phyloP scores from a whole-genome alignment of 2,329 filamentous ascomycete genomes.

The Pseudogymnoascus sp. region DNA sequence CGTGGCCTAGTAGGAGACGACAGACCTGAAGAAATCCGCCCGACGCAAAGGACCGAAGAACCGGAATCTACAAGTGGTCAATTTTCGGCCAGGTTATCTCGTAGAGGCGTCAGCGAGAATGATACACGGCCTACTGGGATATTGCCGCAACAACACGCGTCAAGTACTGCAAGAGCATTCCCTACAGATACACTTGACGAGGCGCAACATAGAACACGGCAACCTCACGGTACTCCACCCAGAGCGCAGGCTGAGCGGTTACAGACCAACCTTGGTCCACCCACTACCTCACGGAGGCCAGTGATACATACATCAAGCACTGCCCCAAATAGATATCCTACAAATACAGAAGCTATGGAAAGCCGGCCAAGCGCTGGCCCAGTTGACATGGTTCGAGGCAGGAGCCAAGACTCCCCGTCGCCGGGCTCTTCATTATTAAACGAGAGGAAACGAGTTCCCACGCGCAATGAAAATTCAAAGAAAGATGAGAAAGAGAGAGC shows the following conservation, averaged over 20 bases:
- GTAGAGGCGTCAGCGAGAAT: slow-evolving; percentile 14
- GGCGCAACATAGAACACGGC: slow-evolving; percentile 14
- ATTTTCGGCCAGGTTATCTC: slow-evolving; percentile 19
- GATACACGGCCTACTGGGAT: slow-evolving; percentile 13
- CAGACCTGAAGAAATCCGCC: slow-evolving; percentile 30
- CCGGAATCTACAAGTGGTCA: slow-evolving; percentile 19
- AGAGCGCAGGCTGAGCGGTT: slow-evolving; percentile 10
- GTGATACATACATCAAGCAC: slow-evolving; percentile 38
- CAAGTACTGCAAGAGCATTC: not conserved
- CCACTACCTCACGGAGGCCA: slow-evolving; percentile 16
- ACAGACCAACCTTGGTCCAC: not conserved
- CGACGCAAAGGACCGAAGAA: slow-evolving; percentile 13
- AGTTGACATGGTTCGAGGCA: slow-evolving; percentile 10
- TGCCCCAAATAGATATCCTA: slow-evolving; percentile 36
- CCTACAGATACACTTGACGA: slow-evolving; percentile 13
- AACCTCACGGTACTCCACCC: slow-evolving; percentile 19
- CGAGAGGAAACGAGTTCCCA: slow-evolving; percentile 28
- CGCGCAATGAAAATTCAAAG: not conserved
- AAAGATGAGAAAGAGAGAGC: slow-evolving; percentile 57
- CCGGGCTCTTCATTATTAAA: slow-evolving; percentile 30
- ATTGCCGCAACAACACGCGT: not conserved
- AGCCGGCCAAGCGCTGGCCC: slow-evolving; percentile 22
- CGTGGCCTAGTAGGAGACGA: slow-evolving; percentile 77
- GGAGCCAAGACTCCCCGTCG: slow-evolving; percentile 29
- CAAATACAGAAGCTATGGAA: slow-evolving; percentile 26